Evolutionary conservation across 495 filamentous ascomycete species (phyloP).

Genomic region (Penicillium goetzii): DNA sequence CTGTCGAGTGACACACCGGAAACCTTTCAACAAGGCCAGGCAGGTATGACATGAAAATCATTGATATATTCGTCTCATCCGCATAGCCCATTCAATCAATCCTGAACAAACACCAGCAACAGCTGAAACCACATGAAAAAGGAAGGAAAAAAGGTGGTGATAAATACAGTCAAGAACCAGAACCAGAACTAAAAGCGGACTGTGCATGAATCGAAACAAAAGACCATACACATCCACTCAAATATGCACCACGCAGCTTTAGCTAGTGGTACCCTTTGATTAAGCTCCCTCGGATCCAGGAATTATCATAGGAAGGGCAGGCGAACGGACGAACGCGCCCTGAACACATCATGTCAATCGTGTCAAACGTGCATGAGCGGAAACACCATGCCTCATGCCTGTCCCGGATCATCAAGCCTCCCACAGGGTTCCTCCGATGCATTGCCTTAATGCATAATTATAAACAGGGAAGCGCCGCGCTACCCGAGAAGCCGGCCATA

Average conservation of each 20-base stretch:
- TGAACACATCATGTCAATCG: background rate
- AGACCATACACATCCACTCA: constrained; percentile 2
- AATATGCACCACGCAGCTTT: background rate
- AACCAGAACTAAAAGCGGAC: constrained; percentile 2
- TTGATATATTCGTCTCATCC: constrained; percentile 29
- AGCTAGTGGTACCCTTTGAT: background rate
- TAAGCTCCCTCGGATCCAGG: background rate
- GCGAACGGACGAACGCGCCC: background rate
- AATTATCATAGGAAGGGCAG: background rate
- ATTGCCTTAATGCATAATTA: constrained; percentile 24
- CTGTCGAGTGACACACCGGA: background rate
- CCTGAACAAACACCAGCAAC: constrained; percentile 9
- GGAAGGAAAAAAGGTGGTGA: constrained; percentile 15
- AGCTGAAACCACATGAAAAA: background rate
- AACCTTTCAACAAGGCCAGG: background rate
- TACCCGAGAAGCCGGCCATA: constrained; percentile 1
- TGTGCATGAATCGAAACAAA: constrained; percentile 27
- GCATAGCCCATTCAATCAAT: constrained; percentile 14
- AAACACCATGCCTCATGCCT: constrained; percentile 18
- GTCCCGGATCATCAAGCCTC: constrained; percentile 1
- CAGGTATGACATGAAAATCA: constrained; percentile 17
- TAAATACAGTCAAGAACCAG: constrained; percentile 22
- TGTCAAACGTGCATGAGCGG: background rate
- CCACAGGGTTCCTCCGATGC: background rate
- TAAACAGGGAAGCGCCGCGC: constrained; percentile 17